Base-by-base conservation (phyloP, 179 eudicot species). In the Drosera spatulata region DNA sequence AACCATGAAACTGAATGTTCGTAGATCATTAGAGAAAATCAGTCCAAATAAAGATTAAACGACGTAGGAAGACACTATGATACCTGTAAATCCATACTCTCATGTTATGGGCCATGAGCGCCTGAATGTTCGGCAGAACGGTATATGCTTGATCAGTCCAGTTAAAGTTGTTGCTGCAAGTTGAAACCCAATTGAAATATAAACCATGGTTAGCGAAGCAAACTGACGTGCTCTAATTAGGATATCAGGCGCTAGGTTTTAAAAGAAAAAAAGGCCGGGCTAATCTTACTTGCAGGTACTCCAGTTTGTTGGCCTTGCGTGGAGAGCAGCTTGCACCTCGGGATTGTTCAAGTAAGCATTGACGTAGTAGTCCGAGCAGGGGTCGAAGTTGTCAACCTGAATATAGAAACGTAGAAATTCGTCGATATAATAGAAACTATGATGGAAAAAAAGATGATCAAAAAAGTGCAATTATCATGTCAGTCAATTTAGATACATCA, bases 61-160 rank as follows among this genome's bases (percentile, higher is more conserved):
- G 8, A 7, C 8, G 0, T 4, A 4, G 45, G 8, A 7, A 43
- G 45, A 43, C 8, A 7, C 45, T 4, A 43, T 43, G 2, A 37
- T 81, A 86, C 96, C 96, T 88, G 78, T 72, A 88, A 60, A 88
- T 53, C 96, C 96, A 88, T 4, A 83, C 85, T 53, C 85, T 80
- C n/a, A 86, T 60, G 43, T 82, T 84, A 49, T 77, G 73, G 42
- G 62, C 77, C 60, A 88, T 76, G 64, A 86, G 73, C 66, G 79
- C 84, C 66, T 66, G 68, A 48, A 86, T 72, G 53, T 86, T 72
- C n/a, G 95, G 96, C 56, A 86, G 70, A 1, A 84, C 64, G 13
- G 91, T 80, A 2, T 74, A 15, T 43, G 95, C 71, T 48, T 82
- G 77, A 61, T 88, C 95, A 66, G 62, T 40, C 96, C 96, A 88